Evolutionary conservation across 169 alveolate genomes (phyloP).

Genomic region (Plasmodium ovale): DNA sequence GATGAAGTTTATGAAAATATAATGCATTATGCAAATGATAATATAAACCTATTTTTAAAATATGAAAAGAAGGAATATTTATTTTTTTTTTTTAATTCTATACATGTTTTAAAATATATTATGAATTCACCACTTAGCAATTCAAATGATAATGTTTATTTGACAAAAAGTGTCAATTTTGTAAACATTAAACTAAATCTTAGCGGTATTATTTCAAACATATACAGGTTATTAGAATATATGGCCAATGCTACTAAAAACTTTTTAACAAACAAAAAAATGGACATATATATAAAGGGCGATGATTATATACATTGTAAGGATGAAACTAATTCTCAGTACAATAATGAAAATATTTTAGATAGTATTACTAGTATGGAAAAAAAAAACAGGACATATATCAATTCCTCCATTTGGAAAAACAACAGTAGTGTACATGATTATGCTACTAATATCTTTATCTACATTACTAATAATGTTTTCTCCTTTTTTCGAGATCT

Average conservation of each 20-base stretch:
- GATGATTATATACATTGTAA: not conserved
- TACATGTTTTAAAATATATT: slow-evolving; percentile 13
- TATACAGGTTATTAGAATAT: slow-evolving; percentile 33
- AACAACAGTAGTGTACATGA: not conserved
- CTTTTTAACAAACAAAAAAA: slow-evolving; percentile 13
- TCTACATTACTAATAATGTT: slow-evolving; percentile 18
- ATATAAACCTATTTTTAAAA: slow-evolving; percentile 66
- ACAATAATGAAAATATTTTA: not conserved
- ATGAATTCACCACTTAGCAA: slow-evolving; percentile 18
- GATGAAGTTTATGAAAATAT: slow-evolving; percentile 46
- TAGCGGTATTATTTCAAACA: slow-evolving; percentile 14
- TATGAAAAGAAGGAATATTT: slow-evolving; percentile 62
- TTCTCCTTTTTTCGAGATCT: slow-evolving; percentile 41
- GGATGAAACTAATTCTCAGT: not conserved
- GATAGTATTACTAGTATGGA: not conserved
- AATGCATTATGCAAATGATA: slow-evolving; percentile 31
- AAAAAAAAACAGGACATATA: not conserved
- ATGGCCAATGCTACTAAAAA: slow-evolving; percentile 9
- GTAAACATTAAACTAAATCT: slow-evolving; percentile 42
- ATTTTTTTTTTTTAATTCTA: slow-evolving; percentile 31
- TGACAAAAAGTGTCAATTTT: slow-evolving; percentile 14
- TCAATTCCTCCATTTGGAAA: not conserved
- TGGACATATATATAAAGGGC: slow-evolving; percentile 14
- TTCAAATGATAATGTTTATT: not conserved
- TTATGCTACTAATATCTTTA: slow-evolving; percentile 12